Base-by-base conservation (phyloP, 2,329 filamentous ascomycete species). In the Phialophora chinensis region DNA sequence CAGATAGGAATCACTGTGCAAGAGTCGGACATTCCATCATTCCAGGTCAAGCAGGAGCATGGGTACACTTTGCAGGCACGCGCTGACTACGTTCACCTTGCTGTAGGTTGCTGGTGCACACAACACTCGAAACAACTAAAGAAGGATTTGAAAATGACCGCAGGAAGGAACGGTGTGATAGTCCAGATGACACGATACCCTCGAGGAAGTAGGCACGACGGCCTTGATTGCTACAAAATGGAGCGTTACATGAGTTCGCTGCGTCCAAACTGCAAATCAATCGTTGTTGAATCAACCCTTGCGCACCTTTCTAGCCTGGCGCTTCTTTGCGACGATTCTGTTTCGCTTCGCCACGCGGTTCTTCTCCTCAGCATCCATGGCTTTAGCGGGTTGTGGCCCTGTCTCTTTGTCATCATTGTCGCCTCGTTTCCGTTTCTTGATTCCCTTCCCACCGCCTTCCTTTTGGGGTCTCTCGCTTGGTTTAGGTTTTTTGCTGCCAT, bases 301-400 rank as follows among this genome's bases (percentile, higher is more conserved):
- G 78, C 90, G 90, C 66, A 77, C 75, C 70, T 81, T 83, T 62
- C 92, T 87, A 83, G 90, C 86, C 81, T 90, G 87, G 69, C 92
- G 85, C 83, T 96, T 97, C 78, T 91, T 89, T 57, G 88, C 89
- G 77, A 97, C 96, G 74, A 97, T 91, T 74, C 88, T 89, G 74
- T 92, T 91, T 69, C 87, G 80, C 75, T 85, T 86, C 29, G 86
- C 85, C 62, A 87, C 81, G 68, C 83, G 85, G 73, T 88, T 85
- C 57, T 82, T 79, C 38, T 81, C 78, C 38, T 79, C 77, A 17
- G 77, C 57, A 17, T 71, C 60, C 25, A 29, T 4, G 20, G 50
- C 38, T 20, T 52, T 38, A 17, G 35, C 7, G 33, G 38, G 53
- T 54, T 50, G 65, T 54, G 63, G 52, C 12, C 61, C 12, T 49